Evolutionary conservation across 2,329 filamentous ascomycete species (phyloP), one percentile per base, ranked within the genome.

Genomic region (Fusarium sp.): DNA sequence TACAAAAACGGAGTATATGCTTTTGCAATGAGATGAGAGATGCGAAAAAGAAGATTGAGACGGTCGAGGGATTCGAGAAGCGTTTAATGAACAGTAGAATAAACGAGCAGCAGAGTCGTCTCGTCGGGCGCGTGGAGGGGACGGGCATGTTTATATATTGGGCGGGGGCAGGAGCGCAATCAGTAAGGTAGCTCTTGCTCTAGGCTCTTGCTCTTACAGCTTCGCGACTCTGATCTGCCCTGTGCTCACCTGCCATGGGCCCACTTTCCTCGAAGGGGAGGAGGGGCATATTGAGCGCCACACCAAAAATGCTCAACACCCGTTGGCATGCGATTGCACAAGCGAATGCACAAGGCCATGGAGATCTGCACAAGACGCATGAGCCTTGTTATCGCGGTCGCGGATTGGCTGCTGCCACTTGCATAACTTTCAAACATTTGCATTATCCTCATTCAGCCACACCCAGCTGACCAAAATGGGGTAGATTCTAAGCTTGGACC

Each of bases 121-220:
- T 77, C 78, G 81, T 81, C 81, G 85, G 83, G 84, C 83, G 84
- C 84, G 85, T 76, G 81, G 83, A 80, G 81, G 82, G 82, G 78
- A 78, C 60, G 78, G 82, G 80, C 78, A 80, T 85, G 84, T 87
- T 89, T 88, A 88, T 89, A 89, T 88, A 84, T 82, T 81, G 81
- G 84, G 85, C 84, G 82, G 83, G 81, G 81, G 80, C 79, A 82
- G 81, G 80, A 82, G 78, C 83, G 82, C 85, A 87, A 87, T 87
- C 85, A 87, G 84, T 87, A 59, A 59, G 46, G 56, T 59, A 85
- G 73, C 68, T 76, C 69, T 67, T 69, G 65, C 67, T 73, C 65
- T 62, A 51, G 51, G 46, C 62, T 57, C 44, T 51, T 44, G 45
- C 63, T 74, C 70, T 72, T 63, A 67, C 68, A 66, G 47, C 61